Percentiles rank a stretch among this genome's conserved stretches.
Evolutionary conservation across 768 basidiomycete genomes (phyloP).

Genomic region (Clitopilus passeckerianus): DNA sequence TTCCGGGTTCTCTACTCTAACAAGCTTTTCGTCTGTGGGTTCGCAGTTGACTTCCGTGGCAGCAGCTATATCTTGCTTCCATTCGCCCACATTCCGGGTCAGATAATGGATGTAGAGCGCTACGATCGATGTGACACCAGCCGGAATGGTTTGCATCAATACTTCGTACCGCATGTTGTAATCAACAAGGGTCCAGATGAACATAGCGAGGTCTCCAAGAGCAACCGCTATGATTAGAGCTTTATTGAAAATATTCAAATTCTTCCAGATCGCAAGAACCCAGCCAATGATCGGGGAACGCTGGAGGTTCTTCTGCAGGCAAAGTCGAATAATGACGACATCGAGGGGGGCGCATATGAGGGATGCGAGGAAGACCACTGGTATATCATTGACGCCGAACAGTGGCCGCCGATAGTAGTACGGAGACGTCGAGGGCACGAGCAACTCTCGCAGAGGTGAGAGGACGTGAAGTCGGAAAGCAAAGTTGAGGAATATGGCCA

Average conservation of each 20-base stretch:
- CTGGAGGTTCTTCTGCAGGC: slow-evolving; percentile 9
- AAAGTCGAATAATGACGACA: slow-evolving; percentile 18
- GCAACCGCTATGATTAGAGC: neutral
- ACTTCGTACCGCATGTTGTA: neutral
- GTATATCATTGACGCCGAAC: neutral
- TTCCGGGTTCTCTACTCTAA: no score
- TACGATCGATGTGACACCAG: neutral
- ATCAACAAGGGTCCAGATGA: neutral
- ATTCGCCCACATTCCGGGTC: neutral
- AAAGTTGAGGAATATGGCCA: neutral
- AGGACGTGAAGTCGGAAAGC: neutral
- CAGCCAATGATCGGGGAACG: neutral
- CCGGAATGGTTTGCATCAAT: neutral
- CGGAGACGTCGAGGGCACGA: neutral
- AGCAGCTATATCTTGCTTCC: neutral
- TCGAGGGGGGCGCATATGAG: slow-evolving; percentile 18
- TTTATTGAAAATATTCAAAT: neutral
- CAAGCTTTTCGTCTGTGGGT: no score
- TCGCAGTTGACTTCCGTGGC: no score
- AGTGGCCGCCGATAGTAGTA: no score
- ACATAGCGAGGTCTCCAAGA: neutral
- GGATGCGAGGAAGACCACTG: slow-evolving; percentile 10
- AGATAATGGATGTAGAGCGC: neutral
- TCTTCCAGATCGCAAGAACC: neutral
- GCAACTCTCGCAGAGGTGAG: neutral